A percentile compares a stretch with the other conserved stretches of the same genome.
Evolutionary conservation across 2,329 filamentous ascomycete genomes (phyloP).

Genomic region (Torrubiellomyces zombiae): DNA sequence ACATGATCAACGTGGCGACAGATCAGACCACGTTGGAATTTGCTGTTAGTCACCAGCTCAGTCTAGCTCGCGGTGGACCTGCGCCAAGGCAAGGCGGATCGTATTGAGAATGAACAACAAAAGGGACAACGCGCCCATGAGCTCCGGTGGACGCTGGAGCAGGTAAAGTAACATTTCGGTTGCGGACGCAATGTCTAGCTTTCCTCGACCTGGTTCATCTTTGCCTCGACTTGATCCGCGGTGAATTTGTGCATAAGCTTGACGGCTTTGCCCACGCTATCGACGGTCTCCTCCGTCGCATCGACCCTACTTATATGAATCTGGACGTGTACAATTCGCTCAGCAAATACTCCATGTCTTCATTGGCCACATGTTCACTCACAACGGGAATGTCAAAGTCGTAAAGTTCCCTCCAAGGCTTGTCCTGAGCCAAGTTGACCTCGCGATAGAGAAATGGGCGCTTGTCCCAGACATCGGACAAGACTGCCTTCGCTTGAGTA

Average conservation of each 20-base stretch:
- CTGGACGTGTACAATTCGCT: conserved; percentile 15
- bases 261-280: conserved; percentile 38
- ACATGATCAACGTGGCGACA: conserved; percentile 43
- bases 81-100: conserved; percentile 20
- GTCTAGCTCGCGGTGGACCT: conserved; percentile 24
- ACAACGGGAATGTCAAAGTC: conserved; percentile 74
- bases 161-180: background rate
- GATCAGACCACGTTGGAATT: conserved; percentile 35
- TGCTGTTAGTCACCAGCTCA: conserved; percentile 26
- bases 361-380: conserved; percentile 10
- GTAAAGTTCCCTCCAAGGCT: conserved; percentile 55
- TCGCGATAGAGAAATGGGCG: conserved; percentile 54
- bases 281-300: conserved; percentile 32
- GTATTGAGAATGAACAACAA: conserved; percentile 18
- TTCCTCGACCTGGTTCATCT: conserved; percentile 46
- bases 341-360: background rate
- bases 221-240: conserved; percentile 43
- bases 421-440: conserved; percentile 51
- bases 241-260: conserved; percentile 71
- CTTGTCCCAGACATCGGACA: conserved; percentile 50
- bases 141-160: background rate
- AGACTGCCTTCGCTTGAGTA: conserved; percentile 46
- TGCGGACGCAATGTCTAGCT: conserved; percentile 4
- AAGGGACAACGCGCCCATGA: background rate
- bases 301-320: conserved; percentile 45